These are phyloP conservation scores for Scheffersomyces stipitis DNA, from an alignment of 805 yeast species.

Conservation along the genomic window DNA sequence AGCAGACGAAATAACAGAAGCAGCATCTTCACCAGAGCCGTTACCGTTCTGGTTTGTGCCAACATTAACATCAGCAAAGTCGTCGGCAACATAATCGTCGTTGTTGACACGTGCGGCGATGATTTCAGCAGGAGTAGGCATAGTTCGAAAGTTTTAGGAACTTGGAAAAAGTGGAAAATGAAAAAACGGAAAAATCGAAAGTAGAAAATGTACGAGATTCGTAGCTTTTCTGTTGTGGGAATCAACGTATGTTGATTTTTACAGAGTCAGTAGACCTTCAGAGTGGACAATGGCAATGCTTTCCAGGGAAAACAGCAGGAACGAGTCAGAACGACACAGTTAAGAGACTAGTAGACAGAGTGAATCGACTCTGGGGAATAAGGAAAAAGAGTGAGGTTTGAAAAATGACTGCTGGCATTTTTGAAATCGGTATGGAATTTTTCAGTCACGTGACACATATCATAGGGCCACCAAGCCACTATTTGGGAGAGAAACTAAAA, in stretches of 20 bases:
- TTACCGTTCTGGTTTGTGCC: too few species aligned
- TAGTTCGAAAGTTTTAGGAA: conserved; percentile 12
- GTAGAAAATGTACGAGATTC: not conserved
- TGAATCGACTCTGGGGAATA: too few species aligned
- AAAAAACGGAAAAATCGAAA: not conserved
- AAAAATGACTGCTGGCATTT: too few species aligned
- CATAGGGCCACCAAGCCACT: too few species aligned
- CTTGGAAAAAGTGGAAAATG: not conserved
- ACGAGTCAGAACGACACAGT: not conserved
- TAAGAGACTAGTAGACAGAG: too few species aligned
- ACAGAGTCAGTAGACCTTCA: conserved; percentile 1
- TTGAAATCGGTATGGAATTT: too few species aligned
- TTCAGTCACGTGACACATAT: too few species aligned
- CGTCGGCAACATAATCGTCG: conserved; percentile 11
- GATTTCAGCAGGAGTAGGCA: conserved; percentile 50
- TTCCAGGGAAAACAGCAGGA: conserved; percentile 17
- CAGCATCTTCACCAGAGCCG: conserved; percentile 16
- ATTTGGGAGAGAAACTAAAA: too few species aligned
- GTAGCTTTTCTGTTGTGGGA: not conserved
- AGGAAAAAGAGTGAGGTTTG: too few species aligned
- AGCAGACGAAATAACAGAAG: conserved; percentile 5
- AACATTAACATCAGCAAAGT: conserved; percentile 16
- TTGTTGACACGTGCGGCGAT: conserved; percentile 46
- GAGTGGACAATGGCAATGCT: conserved; percentile 19
- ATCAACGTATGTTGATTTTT: not conserved